These are phyloP conservation scores for Cladorrhinum sp. DNA, from an alignment of 2,329 filamentous ascomycete genomes.

Conservation along the genomic window DNA sequence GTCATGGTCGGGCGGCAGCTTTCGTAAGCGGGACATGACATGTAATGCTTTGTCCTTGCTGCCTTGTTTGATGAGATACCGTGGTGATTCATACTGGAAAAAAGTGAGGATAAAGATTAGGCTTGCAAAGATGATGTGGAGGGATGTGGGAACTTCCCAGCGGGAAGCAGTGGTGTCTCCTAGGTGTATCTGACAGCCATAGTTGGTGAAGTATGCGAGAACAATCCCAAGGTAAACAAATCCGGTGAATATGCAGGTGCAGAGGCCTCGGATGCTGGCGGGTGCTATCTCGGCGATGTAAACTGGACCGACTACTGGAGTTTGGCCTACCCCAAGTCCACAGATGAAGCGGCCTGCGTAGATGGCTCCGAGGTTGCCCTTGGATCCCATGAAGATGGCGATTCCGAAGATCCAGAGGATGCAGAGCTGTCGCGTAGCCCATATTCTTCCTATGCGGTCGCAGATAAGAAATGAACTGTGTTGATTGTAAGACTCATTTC, in stretches of 20 bases:
- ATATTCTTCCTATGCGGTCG: constrained; percentile 60
- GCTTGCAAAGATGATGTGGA: constrained; percentile 75
- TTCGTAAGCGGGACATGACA: constrained; percentile 56
- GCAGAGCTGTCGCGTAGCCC: constrained; percentile 58
- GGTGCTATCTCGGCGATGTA: constrained; percentile 73
- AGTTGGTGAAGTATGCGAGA: constrained; percentile 74
- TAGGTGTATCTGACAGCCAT: constrained; percentile 53
- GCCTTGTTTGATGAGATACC: constrained; percentile 65
- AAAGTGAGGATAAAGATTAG: constrained; percentile 69
- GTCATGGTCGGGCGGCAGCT: constrained; percentile 56
- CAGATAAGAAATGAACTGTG: constrained; percentile 56
- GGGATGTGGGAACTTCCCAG: constrained; percentile 64
- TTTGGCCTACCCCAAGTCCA: constrained; percentile 64
- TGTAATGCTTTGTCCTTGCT: constrained; percentile 55
- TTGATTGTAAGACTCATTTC: background rate
- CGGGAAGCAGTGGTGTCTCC: constrained; percentile 44
- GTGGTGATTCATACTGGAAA: constrained; percentile 66
- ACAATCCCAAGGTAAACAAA: constrained; percentile 76
- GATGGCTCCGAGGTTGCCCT: constrained; percentile 53
- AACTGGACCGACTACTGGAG: constrained; percentile 64
- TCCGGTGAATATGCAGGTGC: constrained; percentile 67
- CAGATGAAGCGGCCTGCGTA: constrained; percentile 66
- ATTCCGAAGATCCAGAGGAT: constrained; percentile 57
- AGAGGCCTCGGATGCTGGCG: constrained; percentile 66
- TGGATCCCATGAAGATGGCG: constrained; percentile 53